These are phyloP conservation scores for Penicillium sp. DNA, from an alignment of 2,329 filamentous ascomycete species.

Conservation along the genomic window DNA sequence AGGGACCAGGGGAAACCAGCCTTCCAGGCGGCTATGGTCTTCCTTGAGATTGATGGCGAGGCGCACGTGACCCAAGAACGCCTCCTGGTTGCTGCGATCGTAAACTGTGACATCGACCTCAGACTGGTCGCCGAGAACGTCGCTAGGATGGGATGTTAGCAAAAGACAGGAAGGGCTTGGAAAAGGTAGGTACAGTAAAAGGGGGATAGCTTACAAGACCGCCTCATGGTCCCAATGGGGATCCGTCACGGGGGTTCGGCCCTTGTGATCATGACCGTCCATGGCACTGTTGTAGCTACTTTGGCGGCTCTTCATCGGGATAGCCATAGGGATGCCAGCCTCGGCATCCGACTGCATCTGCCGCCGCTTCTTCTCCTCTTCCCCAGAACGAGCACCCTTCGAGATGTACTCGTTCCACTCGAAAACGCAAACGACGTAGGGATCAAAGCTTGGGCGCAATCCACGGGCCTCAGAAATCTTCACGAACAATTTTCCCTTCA, in stretches of 20 bases:
- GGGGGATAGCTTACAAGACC: constrained; percentile 71
- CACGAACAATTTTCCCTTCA: constrained; percentile 86
- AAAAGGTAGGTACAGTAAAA: not conserved
- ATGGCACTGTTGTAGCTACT: constrained; percentile 89
- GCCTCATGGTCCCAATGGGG: constrained; percentile 96
- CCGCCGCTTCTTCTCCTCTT: constrained; percentile 61
- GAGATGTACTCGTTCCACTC: constrained; percentile 97
- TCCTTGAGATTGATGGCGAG: constrained; percentile 71
- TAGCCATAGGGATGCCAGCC: constrained; percentile 82
- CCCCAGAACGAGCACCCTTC: constrained; percentile 70
- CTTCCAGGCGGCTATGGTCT: constrained; percentile 70
- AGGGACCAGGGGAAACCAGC: constrained; percentile 81
- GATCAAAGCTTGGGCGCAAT: constrained; percentile 78
- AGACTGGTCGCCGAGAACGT: constrained; percentile 89
- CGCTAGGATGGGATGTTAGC: constrained; percentile 57
- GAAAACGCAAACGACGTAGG: constrained; percentile 95
- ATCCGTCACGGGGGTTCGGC: constrained; percentile 70
- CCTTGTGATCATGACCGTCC: constrained; percentile 61
- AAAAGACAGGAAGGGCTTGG: constrained; percentile 2
- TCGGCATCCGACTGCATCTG: constrained; percentile 62
- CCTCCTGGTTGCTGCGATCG: constrained; percentile 79
- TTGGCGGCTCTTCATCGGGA: constrained; percentile 94
- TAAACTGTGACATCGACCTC: constrained; percentile 93
- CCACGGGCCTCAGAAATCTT: constrained; percentile 85
- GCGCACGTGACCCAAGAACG: constrained; percentile 88